Percentiles rank a stretch among this genome's conserved stretches.
These are phyloP conservation scores for Schoenoplectus tabernaemontani DNA, from an alignment of 202 grass and related monocot genomes.

Conservation along the genomic window DNA sequence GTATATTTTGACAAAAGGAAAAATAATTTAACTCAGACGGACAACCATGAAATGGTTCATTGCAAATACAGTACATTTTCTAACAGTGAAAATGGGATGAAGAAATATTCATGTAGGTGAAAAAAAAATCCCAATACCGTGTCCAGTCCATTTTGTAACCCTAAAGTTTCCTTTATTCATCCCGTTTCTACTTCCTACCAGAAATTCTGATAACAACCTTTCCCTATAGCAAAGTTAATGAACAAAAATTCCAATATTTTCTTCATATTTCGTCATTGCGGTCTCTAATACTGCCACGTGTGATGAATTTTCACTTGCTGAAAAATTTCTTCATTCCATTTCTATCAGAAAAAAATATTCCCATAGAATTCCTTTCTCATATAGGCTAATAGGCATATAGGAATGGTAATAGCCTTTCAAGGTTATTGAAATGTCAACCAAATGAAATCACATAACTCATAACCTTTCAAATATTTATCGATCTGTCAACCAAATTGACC, in stretches of 20 bases:
- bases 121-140: background rate
- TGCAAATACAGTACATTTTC: background rate
- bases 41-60: background rate
- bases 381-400: too few relatives aligned
- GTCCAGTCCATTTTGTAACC: background rate
- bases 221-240: background rate
- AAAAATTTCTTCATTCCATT: background rate
- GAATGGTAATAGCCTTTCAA: background rate
- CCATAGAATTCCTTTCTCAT: background rate
- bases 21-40: background rate
- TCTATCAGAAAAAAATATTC: background rate
- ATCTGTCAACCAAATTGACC: background rate
- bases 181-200: too few relatives aligned
- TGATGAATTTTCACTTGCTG: background rate
- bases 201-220: background rate
- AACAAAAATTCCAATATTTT: too few relatives aligned
- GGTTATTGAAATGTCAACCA: background rate
- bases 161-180: background rate
- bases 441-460: too few relatives aligned
- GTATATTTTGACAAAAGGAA: too few relatives aligned
- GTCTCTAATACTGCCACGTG: background rate
- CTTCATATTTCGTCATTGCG: too few relatives aligned
- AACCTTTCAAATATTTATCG: too few relatives aligned
- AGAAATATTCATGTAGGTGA: background rate
- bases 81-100: background rate